These are phyloP conservation scores for Mycena sp. DNA, from an alignment of 1,284 basidiomycete genomes.

Conservation along the genomic window DNA sequence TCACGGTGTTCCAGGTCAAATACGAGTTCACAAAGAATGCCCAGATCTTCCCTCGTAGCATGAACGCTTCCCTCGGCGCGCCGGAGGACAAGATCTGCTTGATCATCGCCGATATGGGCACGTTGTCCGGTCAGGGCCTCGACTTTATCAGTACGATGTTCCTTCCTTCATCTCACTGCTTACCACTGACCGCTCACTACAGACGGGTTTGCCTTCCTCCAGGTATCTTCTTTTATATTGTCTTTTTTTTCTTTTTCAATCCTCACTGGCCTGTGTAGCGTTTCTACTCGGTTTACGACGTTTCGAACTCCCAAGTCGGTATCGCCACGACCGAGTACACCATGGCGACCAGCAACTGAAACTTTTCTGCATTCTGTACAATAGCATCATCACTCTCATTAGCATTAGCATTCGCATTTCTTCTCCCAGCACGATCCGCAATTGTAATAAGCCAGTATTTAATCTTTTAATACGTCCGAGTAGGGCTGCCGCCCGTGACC, in stretches of 20 bases:
- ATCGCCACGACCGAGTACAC: conserved; percentile 57
- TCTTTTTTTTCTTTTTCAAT: neutral
- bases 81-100: conserved; percentile 53
- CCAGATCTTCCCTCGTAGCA: conserved; percentile 62
- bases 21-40: conserved; percentile 56
- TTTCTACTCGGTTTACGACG: conserved; percentile 61
- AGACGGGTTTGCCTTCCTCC: conserved; percentile 41
- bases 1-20: conserved; percentile 37
- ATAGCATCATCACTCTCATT: too few species aligned
- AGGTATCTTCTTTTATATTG: neutral
- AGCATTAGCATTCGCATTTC: too few species aligned
- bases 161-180: neutral
- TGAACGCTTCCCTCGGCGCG: conserved; percentile 55
- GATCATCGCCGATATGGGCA: conserved; percentile 50
- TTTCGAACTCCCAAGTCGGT: conserved; percentile 54
- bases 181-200: neutral
- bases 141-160: conserved; percentile 47
- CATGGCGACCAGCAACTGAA: conserved; percentile 51
- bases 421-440: too few species aligned
- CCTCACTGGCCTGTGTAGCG: conserved; percentile 44
- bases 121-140: conserved; percentile 42
- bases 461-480: too few species aligned
- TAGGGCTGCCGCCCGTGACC: too few species aligned
- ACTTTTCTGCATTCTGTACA: too few species aligned
- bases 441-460: too few species aligned